Percentiles rank a stretch among this genome's conserved stretches.
Conservation (phyloP, 192 early-diverging fungal species). For the Chytriomyces sp. region DNA sequence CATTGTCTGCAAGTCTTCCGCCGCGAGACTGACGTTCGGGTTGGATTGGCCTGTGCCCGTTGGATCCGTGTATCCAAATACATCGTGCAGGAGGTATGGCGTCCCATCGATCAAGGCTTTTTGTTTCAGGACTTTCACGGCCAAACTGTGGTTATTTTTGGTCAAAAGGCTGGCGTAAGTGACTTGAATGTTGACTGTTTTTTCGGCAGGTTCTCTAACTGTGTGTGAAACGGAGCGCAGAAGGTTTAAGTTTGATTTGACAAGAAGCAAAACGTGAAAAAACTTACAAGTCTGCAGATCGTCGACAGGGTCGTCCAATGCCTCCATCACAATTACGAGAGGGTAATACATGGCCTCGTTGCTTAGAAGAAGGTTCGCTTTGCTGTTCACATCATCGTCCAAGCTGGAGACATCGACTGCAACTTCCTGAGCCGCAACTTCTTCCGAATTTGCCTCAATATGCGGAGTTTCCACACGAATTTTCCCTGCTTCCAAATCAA, state of each 20-base stretch:
- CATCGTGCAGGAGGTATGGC: conserved; percentile 58
- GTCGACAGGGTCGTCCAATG: not conserved
- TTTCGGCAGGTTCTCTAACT: conserved; percentile 10
- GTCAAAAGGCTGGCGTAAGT: conserved; percentile 30
- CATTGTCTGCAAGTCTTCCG: conserved; percentile 39
- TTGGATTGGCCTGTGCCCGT: conserved; percentile 26
- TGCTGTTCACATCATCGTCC: too few relatives aligned
- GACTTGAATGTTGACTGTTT: conserved; percentile 21
- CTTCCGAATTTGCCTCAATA: not conserved
- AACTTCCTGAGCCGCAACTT: not conserved
- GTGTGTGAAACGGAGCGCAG: too few relatives aligned
- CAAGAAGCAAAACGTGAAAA: conserved; percentile 6
- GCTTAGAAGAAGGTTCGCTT: not conserved
- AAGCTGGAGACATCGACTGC: not conserved
- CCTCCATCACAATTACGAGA: conserved; percentile 25
- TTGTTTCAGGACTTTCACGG: conserved; percentile 35
- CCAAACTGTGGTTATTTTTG: conserved; percentile 4
- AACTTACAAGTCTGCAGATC: conserved; percentile 1
- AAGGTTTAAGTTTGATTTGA: not conserved
- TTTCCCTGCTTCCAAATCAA: not conserved
- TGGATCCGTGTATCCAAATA: conserved; percentile 59
- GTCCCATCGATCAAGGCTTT: conserved; percentile 48
- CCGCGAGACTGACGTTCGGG: conserved; percentile 10
- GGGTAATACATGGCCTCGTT: conserved; percentile 24
- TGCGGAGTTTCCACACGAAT: not conserved